These are phyloP conservation scores for Linaria vulgaris DNA, from an alignment of 257 asterid species.

Conservation along the genomic window DNA sequence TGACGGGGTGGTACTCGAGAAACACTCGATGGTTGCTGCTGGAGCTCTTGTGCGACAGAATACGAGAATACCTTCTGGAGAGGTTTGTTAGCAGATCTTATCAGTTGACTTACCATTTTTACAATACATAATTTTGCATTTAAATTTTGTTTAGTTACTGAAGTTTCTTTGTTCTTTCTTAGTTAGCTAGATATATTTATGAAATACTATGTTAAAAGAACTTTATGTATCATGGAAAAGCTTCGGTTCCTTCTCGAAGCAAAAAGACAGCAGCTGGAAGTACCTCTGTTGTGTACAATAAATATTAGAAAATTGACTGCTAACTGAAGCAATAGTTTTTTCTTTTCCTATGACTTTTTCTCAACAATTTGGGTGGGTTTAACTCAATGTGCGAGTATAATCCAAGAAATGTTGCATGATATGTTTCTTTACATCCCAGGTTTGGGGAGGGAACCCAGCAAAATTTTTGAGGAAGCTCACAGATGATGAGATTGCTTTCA, in stretches of 20 bases:
- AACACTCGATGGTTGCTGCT: slow-evolving; percentile 97
- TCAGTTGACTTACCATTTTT: background rate
- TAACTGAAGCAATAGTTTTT: slow-evolving; percentile 1
- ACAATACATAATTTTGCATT: background rate
- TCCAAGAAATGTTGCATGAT: background rate
- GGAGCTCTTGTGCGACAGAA: slow-evolving; percentile 98
- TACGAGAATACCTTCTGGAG: slow-evolving; percentile 82
- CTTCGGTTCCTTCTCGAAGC: slow-evolving; percentile 1
- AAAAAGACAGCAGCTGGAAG: too few relatives aligned
- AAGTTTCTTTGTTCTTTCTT: slow-evolving; percentile 6
- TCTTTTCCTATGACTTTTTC: background rate
- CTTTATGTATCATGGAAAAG: background rate
- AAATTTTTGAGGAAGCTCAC: slow-evolving; percentile 90
- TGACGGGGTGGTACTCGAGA: slow-evolving; percentile 91
- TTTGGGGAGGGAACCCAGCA: slow-evolving; percentile 99
- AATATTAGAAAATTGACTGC: too few relatives aligned
- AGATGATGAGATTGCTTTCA: slow-evolving; percentile 80
- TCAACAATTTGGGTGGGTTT: slow-evolving; percentile 2
- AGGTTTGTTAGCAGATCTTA: slow-evolving; percentile 49
- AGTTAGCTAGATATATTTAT: slow-evolving; percentile 10
- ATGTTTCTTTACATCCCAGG: slow-evolving; percentile 39
- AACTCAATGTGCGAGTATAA: background rate
- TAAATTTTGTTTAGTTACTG: background rate
- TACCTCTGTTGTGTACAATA: too few relatives aligned
- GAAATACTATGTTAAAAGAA: slow-evolving; percentile 1